Percentiles rank a stretch among this genome's conserved stretches.
Conservation (phyloP, 2,329 filamentous ascomycete species). For the Botrytis aclada region DNA sequence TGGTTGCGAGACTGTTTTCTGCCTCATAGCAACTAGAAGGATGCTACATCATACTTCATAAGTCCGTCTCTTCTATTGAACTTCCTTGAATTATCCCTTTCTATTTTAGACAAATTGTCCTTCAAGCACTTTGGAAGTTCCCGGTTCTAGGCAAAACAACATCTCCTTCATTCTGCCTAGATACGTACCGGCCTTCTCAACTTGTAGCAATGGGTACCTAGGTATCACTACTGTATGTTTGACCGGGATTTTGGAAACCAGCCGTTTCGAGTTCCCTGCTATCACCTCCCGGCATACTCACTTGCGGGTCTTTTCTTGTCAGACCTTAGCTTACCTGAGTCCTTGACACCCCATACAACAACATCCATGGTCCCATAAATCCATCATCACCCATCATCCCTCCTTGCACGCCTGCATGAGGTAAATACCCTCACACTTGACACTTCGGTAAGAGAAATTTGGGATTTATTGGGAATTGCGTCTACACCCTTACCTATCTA, state of each 20-base stretch:
- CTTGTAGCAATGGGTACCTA: no score
- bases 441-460: background rate
- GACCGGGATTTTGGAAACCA: slow-evolving; percentile 15
- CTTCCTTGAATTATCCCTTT: background rate
- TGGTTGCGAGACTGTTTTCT: background rate
- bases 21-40: background rate
- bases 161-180: background rate
- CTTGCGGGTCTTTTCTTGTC: slow-evolving; percentile 14
- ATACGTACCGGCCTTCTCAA: background rate
- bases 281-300: slow-evolving; percentile 8
- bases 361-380: background rate
- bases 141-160: background rate
- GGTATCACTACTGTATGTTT: background rate
- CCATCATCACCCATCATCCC: background rate
- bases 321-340: slow-evolving; percentile 4
- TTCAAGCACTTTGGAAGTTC: background rate
- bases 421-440: background rate
- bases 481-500: background rate
- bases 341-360: background rate
- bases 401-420: slow-evolving; percentile 14
- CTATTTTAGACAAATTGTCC: background rate
- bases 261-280: slow-evolving; percentile 18
- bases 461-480: slow-evolving; percentile 4
- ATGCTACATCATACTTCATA: background rate
- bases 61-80: background rate